A percentile compares a stretch with the other conserved stretches of the same genome.
phyloP scores from a whole-genome alignment of 208 protist genomes.

The Trichomonas gallinae region DNA sequence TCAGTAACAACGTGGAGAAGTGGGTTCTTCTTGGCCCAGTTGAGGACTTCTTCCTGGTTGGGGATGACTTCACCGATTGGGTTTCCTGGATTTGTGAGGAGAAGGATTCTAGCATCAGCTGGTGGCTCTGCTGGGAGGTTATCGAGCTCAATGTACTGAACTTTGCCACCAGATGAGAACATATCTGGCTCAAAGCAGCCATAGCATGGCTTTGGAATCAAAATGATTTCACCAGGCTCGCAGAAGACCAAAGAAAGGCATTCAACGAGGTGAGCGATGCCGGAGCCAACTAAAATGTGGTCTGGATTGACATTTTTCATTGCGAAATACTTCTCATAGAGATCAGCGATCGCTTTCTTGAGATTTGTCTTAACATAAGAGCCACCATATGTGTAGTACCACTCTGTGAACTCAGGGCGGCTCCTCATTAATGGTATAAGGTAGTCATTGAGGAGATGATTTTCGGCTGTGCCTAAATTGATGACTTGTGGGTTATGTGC shows the following conservation, averaged over 20 bases:
- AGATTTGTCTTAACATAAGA: not conserved
- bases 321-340: not conserved
- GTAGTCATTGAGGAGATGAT: not conserved
- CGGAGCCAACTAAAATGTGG: not conserved
- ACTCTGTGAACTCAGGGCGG: not conserved
- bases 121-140: not conserved
- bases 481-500: not conserved
- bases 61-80: not conserved
- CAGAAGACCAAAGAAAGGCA: not conserved
- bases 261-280: not conserved
- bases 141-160: conserved; percentile 4
- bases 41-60: not conserved
- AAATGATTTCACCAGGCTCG: not conserved
- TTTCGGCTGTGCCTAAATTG: conserved; percentile 19
- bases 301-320: not conserved
- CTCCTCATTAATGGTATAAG: not conserved
- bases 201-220: conserved; percentile 10
- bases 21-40: not conserved
- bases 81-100: conserved; percentile 14
- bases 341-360: not conserved
- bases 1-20: not conserved
- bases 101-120: not conserved
- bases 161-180: not conserved
- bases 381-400: not conserved
- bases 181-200: conserved; percentile 16